Evolutionary conservation across 2,329 filamentous ascomycete genomes (phyloP), one percentile per base, ranked within the genome.

Genomic region (Trichoderma polysporum): DNA sequence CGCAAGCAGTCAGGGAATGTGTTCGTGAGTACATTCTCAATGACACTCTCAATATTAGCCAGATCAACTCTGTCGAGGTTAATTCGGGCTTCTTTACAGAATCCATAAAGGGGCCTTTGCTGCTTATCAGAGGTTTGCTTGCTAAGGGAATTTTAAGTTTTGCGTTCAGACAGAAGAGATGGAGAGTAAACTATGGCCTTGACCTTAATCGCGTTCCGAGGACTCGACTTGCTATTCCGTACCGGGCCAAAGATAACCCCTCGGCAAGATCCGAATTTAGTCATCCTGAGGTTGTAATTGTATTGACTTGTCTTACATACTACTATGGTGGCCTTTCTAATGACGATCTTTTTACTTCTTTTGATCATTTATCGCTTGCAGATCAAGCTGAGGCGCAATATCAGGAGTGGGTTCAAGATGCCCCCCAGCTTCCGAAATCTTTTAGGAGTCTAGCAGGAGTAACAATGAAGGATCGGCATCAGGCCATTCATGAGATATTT

Each of bases 121-220:
- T 87, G 0, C 75, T 88, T 1, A 71, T 89, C 0, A 78, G 85
- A 27, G 84, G 89, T 0, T 78, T 91, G 0, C 74, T 91, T 9
- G 84, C 85, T 0, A 75, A 79, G 0, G 84, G 86, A 0, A 77
- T 91, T 0, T 71, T 91, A 0, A 70, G 71, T 0, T 89, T 88
- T 66, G 79, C 78, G 0, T 76, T 91, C 0, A 74, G 77, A 0
- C 75, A 83, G 15, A 91, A 91, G 70, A 78, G 88, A 1, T 92
- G 86, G 86, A 77, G 85, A 3, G 88, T 92, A 0, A 84, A 90
- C 63, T 92, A 88, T 67, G 89, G 90, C 0, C 77, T 85, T 0
- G 83, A 87, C 70, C 68, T 71, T 0, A 71, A 68, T 0, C 74
- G 86, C 2, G 69, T 70, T 0, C 83, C 81, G 0, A 56, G 66